Evolutionary conservation across 2,329 filamentous ascomycete species (phyloP).

Genomic region (Stachybotrys elegans): DNA sequence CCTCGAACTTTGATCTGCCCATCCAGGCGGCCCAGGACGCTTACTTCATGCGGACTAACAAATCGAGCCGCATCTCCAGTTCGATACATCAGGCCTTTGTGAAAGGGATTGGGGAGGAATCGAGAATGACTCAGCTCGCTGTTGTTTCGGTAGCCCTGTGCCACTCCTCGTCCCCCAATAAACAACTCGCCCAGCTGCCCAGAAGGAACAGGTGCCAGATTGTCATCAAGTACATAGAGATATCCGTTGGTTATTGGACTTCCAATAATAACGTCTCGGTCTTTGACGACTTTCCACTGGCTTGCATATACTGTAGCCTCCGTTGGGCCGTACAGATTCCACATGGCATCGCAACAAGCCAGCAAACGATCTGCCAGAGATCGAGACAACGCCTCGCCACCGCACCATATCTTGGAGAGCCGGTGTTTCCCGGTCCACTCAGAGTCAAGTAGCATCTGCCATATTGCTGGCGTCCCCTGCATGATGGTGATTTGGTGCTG

Average conservation of each 20-base stretch:
- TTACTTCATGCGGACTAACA: constrained; percentile 8
- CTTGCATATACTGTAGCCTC: constrained; percentile 14
- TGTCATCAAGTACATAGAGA: constrained; percentile 34
- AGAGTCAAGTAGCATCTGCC: constrained; percentile 13
- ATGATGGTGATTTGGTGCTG: constrained; percentile 10
- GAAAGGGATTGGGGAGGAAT: constrained; percentile 9
- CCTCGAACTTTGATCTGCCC: constrained; percentile 10
- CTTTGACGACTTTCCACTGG: constrained; percentile 17
- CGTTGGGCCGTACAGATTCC: constrained; percentile 24
- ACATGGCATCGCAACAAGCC: constrained; percentile 9
- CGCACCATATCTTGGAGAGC: constrained; percentile 9
- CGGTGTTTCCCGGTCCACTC: constrained; percentile 9
- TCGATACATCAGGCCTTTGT: constrained; percentile 11
- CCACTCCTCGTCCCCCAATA: constrained; percentile 23
- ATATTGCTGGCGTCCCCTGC: constrained; percentile 12
- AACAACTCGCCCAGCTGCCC: constrained; percentile 29
- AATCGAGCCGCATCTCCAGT: constrained; percentile 15
- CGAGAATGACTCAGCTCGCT: constrained; percentile 6
- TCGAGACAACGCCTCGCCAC: constrained; percentile 8
- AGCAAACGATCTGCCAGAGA: constrained; percentile 9
- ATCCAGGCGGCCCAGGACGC: constrained; percentile 9
- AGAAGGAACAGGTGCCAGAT: constrained; percentile 26
- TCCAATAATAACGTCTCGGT: constrained; percentile 11
- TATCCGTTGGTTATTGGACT: constrained; percentile 19
- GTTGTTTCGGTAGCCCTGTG: constrained; percentile 12